A percentile compares a stretch with the other conserved stretches of the same genome.
These are phyloP conservation scores for Claviceps spartinae DNA, from an alignment of 2,329 filamentous ascomycete genomes.

Conservation along the genomic window DNA sequence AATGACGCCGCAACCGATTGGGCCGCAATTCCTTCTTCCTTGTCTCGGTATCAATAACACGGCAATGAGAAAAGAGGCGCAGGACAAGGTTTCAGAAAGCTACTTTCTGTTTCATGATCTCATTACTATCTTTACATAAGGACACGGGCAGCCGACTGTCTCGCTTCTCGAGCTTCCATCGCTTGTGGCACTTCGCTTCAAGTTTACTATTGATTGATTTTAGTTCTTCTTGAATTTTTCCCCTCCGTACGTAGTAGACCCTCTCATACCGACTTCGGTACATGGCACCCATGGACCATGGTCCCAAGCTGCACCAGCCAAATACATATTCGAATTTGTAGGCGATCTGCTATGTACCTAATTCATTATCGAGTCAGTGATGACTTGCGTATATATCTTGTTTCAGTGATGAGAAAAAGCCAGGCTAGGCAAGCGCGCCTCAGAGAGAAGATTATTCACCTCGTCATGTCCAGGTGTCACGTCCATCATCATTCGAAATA, in stretches of 20 bases:
- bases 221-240: background rate
- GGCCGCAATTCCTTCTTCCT: background rate
- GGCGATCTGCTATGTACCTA: too few species aligned
- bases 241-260: too few species aligned
- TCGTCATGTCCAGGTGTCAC: constrained; percentile 30
- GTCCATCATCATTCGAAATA: constrained; percentile 16
- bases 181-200: background rate
- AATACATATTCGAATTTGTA: background rate
- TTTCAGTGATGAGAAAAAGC: background rate
- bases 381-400: background rate
- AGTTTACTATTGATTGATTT: background rate
- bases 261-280: too few species aligned
- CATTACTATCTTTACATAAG: background rate
- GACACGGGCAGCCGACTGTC: background rate
- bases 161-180: background rate
- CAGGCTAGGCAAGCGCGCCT: constrained; percentile 10
- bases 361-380: background rate
- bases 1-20: background rate
- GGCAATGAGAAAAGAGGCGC: background rate
- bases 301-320: background rate
- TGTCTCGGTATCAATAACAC: background rate
- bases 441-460: constrained; percentile 43
- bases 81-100: background rate
- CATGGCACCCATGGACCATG: too few species aligned
- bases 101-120: background rate